Evolutionary conservation across 2,329 filamentous ascomycete genomes (phyloP).

Genomic region (Thielaviopsis cerberus): DNA sequence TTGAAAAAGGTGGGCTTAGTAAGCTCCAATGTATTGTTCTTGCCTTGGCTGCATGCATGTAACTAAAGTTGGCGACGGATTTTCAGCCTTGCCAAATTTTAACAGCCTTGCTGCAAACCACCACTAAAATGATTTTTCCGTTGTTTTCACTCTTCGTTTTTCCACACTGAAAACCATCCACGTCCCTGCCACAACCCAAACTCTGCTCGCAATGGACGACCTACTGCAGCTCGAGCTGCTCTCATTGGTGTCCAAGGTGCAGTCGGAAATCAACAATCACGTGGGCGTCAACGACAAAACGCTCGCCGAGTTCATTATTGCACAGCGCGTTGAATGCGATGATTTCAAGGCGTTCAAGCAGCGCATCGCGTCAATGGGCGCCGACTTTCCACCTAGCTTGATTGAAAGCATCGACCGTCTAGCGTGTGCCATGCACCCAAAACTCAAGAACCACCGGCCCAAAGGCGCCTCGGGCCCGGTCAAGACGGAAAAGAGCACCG

Average conservation of each 20-base stretch:
- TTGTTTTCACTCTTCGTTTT: not conserved
- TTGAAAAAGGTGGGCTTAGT: not conserved
- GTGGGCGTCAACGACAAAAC: slow-evolving; percentile 84
- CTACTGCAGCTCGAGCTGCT: slow-evolving; percentile 79
- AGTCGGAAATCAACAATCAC: slow-evolving; percentile 86
- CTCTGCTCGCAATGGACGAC: slow-evolving; percentile 52
- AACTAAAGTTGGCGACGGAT: not conserved
- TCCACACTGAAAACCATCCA: not conserved
- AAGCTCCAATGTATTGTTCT: too few species aligned
- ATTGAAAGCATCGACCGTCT: slow-evolving; percentile 83
- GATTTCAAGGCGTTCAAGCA: slow-evolving; percentile 56
- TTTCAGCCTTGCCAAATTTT: slow-evolving; percentile 6
- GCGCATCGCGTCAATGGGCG: slow-evolving; percentile 56
- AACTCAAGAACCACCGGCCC: slow-evolving; percentile 42
- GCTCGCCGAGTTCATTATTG: slow-evolving; percentile 88
- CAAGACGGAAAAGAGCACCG: slow-evolving; percentile 17
- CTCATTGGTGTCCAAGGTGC: slow-evolving; percentile 85
- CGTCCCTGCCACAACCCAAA: not conserved
- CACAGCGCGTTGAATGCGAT: slow-evolving; percentile 61
- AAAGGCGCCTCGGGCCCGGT: not conserved
- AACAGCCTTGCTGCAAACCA: slow-evolving; percentile 1
- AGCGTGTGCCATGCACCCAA: slow-evolving; percentile 76
- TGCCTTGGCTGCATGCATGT: not conserved
- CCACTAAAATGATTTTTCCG: not conserved
- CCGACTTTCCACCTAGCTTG: slow-evolving; percentile 67